phyloP scores from a whole-genome alignment of 768 basidiomycete genomes.

The Termitomyces sp. region DNA sequence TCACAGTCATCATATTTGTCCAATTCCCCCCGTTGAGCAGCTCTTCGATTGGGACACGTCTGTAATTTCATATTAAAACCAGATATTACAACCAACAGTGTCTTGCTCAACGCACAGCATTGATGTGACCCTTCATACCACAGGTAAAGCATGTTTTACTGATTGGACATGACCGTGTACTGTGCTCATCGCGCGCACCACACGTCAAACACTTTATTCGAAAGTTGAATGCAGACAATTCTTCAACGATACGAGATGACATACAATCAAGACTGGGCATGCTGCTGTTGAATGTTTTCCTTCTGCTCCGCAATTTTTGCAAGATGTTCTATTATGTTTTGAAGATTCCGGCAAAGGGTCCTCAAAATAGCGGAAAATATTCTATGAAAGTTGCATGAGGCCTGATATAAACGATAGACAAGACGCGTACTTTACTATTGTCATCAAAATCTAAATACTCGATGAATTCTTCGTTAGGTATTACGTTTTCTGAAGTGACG shows the following conservation, averaged over 20 bases:
- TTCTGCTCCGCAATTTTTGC: conserved; percentile 75
- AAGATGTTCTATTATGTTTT: conserved; percentile 47
- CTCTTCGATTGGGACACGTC: conserved; percentile 66
- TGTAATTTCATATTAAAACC: conserved; percentile 17
- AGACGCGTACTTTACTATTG: conserved; percentile 37
- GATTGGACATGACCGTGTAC: conserved; percentile 72
- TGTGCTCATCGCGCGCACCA: conserved; percentile 75
- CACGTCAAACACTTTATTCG: conserved; percentile 66
- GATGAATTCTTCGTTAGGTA: conserved; percentile 60
- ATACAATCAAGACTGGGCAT: conserved; percentile 70
- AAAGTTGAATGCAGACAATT: not conserved
- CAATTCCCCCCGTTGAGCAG: conserved; percentile 17
- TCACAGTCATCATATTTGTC: conserved; percentile 47
- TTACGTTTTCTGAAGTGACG: conserved; percentile 30
- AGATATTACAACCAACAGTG: not conserved
- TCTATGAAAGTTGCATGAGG: conserved; percentile 24
- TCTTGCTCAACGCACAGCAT: conserved; percentile 37
- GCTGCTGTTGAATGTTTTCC: conserved; percentile 60
- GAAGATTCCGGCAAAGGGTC: conserved; percentile 32
- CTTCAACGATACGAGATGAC: conserved; percentile 17
- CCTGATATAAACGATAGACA: not conserved
- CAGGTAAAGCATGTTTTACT: conserved; percentile 77
- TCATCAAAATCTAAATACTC: conserved; percentile 76
- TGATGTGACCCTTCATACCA: conserved; percentile 82
- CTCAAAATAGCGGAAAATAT: conserved; percentile 63